phyloP scores from a whole-genome alignment of 2,329 filamentous ascomycete genomes.

The Neocatenulostroma microsporum region DNA sequence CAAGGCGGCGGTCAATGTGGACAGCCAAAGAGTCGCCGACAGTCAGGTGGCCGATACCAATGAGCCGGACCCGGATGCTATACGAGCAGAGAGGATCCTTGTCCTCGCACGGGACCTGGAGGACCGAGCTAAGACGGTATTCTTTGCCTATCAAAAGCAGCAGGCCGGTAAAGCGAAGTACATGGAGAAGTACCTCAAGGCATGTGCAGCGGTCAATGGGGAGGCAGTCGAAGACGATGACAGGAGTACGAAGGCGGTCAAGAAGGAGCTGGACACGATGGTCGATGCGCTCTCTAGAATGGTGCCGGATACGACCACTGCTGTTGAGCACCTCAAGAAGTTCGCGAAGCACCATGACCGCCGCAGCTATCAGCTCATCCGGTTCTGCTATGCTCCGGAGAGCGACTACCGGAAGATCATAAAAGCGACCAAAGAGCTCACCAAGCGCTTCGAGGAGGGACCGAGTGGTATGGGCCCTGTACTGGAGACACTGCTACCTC shows the following conservation, averaged over 20 bases:
- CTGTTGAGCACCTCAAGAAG: conserved; percentile 71
- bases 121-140: conserved; percentile 69
- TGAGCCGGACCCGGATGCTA: conserved; percentile 60
- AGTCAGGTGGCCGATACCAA: conserved; percentile 42
- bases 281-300: conserved; percentile 66
- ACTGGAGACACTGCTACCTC: conserved; percentile 69
- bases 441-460: conserved; percentile 57
- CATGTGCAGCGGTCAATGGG: conserved; percentile 86
- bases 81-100: conserved; percentile 76
- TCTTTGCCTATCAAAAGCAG: conserved; percentile 75
- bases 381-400: conserved; percentile 74
- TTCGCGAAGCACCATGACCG: conserved; percentile 90
- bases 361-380: conserved; percentile 79
- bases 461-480: conserved; percentile 52
- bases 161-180: conserved; percentile 68
- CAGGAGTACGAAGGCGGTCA: conserved; percentile 42
- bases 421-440: conserved; percentile 82
- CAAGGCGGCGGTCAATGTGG: conserved; percentile 39
- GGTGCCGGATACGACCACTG: conserved; percentile 66
- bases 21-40: conserved; percentile 55
- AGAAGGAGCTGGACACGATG: conserved; percentile 62
- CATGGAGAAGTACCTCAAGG: conserved; percentile 66
- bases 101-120: conserved; percentile 74
- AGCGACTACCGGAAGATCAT: conserved; percentile 88
- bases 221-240: conserved; percentile 69